phyloP scores from a whole-genome alignment of 139 green algal species.

The Tetraselmis striata region DNA sequence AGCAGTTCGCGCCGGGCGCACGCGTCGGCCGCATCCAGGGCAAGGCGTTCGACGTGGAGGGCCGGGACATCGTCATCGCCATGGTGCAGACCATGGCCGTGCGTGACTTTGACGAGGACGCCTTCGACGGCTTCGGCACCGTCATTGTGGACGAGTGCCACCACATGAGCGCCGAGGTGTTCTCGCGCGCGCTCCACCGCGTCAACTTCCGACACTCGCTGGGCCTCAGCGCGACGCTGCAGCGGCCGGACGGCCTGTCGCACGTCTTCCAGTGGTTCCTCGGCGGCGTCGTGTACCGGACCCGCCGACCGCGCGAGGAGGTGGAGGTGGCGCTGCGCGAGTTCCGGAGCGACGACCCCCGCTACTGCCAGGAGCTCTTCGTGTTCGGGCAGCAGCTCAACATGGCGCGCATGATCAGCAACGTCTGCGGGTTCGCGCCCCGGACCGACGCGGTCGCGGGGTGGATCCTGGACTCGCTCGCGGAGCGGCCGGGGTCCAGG shows the following conservation, averaged over 20 bases:
- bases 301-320: background rate
- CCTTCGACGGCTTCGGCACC: slow-evolving; percentile 10
- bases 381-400: slow-evolving; percentile 1
- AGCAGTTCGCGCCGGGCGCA: slow-evolving; percentile 13
- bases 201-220: slow-evolving; percentile 13
- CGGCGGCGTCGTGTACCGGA: slow-evolving; percentile 16
- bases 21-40: slow-evolving; percentile 15
- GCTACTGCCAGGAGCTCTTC: slow-evolving; percentile 5
- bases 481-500: background rate
- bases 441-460: background rate
- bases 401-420: slow-evolving; percentile 24
- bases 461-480: background rate
- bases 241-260: slow-evolving; percentile 22
- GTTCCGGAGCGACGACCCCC: background rate
- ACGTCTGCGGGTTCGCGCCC: slow-evolving; percentile 4
- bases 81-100: slow-evolving; percentile 20
- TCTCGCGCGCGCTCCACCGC: slow-evolving; percentile 15
- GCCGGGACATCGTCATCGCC: slow-evolving; percentile 16
- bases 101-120: slow-evolving; percentile 4
- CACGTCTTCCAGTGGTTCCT: slow-evolving; percentile 18
- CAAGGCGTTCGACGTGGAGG: slow-evolving; percentile 11
- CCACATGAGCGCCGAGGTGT: slow-evolving; percentile 18
- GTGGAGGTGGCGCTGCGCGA: background rate
- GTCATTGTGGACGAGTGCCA: slow-evolving; percentile 25
- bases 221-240: slow-evolving; percentile 17